Percentiles rank a stretch among this genome's conserved stretches.
These are phyloP conservation scores for Candida sonorensis DNA, from an alignment of 805 yeast genomes.

Conservation along the genomic window DNA sequence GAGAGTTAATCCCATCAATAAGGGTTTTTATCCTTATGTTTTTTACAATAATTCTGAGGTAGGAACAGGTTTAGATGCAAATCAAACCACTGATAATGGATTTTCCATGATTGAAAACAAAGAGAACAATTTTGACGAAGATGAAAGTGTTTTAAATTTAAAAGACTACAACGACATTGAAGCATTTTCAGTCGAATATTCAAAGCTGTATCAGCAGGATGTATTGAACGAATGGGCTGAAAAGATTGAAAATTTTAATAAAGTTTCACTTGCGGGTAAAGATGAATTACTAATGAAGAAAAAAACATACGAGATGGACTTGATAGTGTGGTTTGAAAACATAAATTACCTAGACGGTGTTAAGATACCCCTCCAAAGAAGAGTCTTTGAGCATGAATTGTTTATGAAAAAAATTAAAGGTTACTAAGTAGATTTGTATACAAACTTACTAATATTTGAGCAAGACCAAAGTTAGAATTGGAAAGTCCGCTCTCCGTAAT, in stretches of 20 bases:
- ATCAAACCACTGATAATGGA: no score
- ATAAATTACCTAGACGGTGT: slow-evolving; percentile 24
- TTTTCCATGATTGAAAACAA: slow-evolving; percentile 1
- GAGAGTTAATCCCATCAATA: slow-evolving; percentile 42
- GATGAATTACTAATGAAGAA: slow-evolving; percentile 1
- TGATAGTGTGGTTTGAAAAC: slow-evolving; percentile 22
- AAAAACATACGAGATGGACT: slow-evolving; percentile 11
- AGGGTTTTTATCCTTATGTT: slow-evolving; percentile 44
- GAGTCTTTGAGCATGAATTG: slow-evolving; percentile 4
- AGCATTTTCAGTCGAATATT: slow-evolving; percentile 41
- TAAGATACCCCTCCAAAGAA: slow-evolving; percentile 8
- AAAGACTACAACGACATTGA: slow-evolving; percentile 46
- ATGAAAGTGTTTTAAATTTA: slow-evolving; percentile 31
- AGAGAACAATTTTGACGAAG: slow-evolving; percentile 17
- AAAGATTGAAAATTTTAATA: slow-evolving; percentile 25
- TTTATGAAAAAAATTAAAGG: slow-evolving; percentile 1
- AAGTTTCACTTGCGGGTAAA: slow-evolving; percentile 1
- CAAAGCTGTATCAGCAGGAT: slow-evolving; percentile 28
- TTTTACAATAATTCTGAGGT: slow-evolving; percentile 40
- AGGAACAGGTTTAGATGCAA: slow-evolving; percentile 6
- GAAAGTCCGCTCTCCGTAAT: no score
- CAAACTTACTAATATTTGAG: no score
- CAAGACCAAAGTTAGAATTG: no score
- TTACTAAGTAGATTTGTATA: no score
- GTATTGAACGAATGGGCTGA: slow-evolving; percentile 34